Evolutionary conservation across 768 basidiomycete genomes (phyloP).

Genomic region (Phaeotremella fagi): DNA sequence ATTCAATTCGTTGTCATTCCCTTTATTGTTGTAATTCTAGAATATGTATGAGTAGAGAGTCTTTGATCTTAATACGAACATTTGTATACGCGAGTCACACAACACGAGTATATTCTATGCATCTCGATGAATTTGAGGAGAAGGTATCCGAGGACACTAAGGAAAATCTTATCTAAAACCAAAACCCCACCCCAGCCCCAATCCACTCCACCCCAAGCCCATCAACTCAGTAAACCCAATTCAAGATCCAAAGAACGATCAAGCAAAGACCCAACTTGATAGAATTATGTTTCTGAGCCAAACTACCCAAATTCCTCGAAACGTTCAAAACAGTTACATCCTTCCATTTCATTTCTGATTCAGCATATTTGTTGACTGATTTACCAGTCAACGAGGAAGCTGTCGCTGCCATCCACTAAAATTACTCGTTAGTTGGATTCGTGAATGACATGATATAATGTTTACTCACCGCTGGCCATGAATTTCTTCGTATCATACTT

Average conservation of each 20-base stretch:
- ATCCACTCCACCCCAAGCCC: not conserved
- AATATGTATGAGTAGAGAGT: too few species aligned
- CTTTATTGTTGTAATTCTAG: too few species aligned
- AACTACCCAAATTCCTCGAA: conserved; percentile 48
- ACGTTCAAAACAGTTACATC: conserved; percentile 52
- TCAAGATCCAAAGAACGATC: conserved; percentile 61
- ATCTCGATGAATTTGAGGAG: too few species aligned
- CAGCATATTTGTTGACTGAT: conserved; percentile 13
- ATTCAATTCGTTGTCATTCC: too few species aligned
- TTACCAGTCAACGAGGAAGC: conserved; percentile 17
- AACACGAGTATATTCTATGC: too few species aligned
- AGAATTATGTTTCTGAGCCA: conserved; percentile 51
- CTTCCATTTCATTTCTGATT: conserved; percentile 30
- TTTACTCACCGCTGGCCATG: conserved; percentile 28
- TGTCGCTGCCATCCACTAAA: conserved; percentile 36
- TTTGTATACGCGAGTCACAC: too few species aligned
- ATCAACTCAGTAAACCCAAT: conserved; percentile 53
- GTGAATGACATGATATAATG: not conserved
- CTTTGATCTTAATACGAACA: too few species aligned
- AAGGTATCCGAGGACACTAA: too few species aligned
- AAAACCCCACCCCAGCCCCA: not conserved
- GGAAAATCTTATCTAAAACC: too few species aligned
- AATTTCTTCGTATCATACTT: conserved; percentile 5
- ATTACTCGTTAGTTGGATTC: not conserved
- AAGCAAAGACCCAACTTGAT: conserved; percentile 52